Percentiles rank a stretch among this genome's conserved stretches.
Conservation (phyloP, 2,329 filamentous ascomycete species). For the Sporothrix curviconia region DNA sequence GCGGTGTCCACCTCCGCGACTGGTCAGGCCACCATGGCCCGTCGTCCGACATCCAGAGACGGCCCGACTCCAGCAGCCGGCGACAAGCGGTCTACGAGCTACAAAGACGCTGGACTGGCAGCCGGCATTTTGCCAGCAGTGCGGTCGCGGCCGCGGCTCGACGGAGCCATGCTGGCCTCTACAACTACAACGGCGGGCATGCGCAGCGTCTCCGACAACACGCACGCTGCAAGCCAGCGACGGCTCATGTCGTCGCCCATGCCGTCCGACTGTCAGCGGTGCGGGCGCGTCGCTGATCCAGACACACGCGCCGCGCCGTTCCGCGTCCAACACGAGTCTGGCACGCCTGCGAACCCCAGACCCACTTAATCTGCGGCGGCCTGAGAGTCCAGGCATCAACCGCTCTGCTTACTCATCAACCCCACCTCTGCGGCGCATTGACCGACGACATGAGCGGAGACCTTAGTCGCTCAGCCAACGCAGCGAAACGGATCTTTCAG, state of each 20-base stretch:
- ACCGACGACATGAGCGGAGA: constrained; percentile 67
- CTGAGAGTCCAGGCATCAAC: constrained; percentile 57
- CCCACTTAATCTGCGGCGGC: constrained; percentile 49
- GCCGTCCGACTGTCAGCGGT: not conserved
- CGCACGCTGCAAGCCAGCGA: constrained; percentile 5
- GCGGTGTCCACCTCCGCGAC: constrained; percentile 50
- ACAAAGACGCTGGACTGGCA: constrained; percentile 24
- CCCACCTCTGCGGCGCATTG: constrained; percentile 64
- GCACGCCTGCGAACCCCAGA: constrained; percentile 48
- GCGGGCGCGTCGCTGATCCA: constrained; percentile 19
- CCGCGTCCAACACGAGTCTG: constrained; percentile 49
- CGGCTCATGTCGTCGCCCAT: constrained; percentile 13
- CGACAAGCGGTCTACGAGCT: constrained; percentile 14
- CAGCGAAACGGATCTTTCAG: constrained; percentile 23
- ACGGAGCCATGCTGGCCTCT: not conserved
- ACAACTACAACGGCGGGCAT: too few relatives aligned
- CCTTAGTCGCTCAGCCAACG: constrained; percentile 62
- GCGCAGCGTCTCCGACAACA: constrained; percentile 17
- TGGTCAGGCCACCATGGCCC: constrained; percentile 23
- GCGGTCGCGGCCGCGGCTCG: not conserved
- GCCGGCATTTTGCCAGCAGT: constrained; percentile 10
- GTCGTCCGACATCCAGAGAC: not conserved
- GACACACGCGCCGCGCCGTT: constrained; percentile 25
- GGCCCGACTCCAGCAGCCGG: not conserved
- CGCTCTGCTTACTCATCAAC: constrained; percentile 41